These are phyloP conservation scores for Berberis thunbergii DNA, from an alignment of 164 flowering plant genomes.

Conservation along the genomic window DNA sequence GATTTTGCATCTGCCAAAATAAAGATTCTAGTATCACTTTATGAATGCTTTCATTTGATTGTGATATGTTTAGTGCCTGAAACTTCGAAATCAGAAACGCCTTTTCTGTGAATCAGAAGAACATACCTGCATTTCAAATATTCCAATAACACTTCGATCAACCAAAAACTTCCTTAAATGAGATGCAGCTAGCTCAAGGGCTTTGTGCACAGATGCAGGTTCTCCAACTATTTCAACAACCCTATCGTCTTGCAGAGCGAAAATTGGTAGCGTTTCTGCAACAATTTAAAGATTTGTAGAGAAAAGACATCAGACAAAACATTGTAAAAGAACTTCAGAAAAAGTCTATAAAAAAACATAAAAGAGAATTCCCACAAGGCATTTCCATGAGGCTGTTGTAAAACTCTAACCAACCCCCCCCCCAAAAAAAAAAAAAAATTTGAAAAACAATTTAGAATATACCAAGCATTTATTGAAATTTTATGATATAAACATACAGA, in stretches of 20 bases:
- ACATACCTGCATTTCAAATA: conserved; percentile 80
- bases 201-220: conserved; percentile 65
- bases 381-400: too few relatives aligned
- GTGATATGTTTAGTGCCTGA: neutral
- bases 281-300: conserved; percentile 1
- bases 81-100: neutral
- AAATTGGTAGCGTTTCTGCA: conserved; percentile 83
- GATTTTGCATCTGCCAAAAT: conserved; percentile 54
- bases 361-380: neutral
- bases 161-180: conserved; percentile 91
- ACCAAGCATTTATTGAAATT: too few relatives aligned
- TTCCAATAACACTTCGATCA: conserved; percentile 72
- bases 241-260: conserved; percentile 89
- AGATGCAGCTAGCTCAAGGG: conserved; percentile 76
- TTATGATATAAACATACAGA: too few relatives aligned
- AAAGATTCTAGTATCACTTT: neutral
- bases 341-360: neutral
- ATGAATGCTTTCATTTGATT: neutral
- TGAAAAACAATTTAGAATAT: too few relatives aligned
- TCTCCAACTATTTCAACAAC: conserved; percentile 90
- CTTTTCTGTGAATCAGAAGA: neutral
- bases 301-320: neutral
- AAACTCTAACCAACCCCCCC: too few relatives aligned
- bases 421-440: too few relatives aligned
- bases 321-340: neutral